Base-by-base conservation (phyloP, 805 yeast species). In the Ogataea pignaliae region DNA sequence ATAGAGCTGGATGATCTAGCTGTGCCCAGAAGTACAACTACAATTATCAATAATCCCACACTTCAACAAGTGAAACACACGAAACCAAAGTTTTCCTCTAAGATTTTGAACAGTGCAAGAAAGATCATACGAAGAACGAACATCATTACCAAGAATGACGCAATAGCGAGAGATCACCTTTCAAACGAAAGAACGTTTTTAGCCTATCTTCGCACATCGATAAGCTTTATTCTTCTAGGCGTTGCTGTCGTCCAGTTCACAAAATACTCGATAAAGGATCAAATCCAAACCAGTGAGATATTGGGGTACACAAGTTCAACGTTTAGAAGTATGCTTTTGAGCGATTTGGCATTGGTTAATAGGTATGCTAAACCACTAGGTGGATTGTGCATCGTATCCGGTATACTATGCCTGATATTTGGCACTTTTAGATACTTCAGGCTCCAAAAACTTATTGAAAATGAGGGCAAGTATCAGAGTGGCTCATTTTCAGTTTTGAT, bases 101-200 rank as follows among this genome's bases (percentile, higher is more conserved):
- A 5, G 26, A 21, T 21, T 7, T 5, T 21, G 26, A 7, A 7
- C 26, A 21, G 26, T 17, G 5, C 17, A 2, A 28, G n/a, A 9
- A 11, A 16, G n/a, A 34, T 42, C n/a, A 5, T 33, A 11, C 7
- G 14, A 3, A 21, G 29, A 26, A 29, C 43, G 29, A 10, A 15
- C 15, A 10, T 39, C 7, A 17, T 33, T 16, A 6, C 36, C 12
- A 29, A 72, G 43, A 68, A 69, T 34, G 78, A 76, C 0, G 63
- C 78, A 0, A 75, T 70, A 12, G 80, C 81, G 1, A 64, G 83
- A 56, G 83, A 78, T 53, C 81, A 78, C 51, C 47, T 80, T 65
- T 81, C 86, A 8, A 79, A 79, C 51, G 85, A 81, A 51, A 62
- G 86, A 47, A 80, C 85, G 1, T 71, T 73, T 33, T 57, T 81